Evolutionary conservation across 345 rosid species (phyloP), one percentile per base, ranked within the genome.

Genomic region (Tarenaya hassleriana): DNA sequence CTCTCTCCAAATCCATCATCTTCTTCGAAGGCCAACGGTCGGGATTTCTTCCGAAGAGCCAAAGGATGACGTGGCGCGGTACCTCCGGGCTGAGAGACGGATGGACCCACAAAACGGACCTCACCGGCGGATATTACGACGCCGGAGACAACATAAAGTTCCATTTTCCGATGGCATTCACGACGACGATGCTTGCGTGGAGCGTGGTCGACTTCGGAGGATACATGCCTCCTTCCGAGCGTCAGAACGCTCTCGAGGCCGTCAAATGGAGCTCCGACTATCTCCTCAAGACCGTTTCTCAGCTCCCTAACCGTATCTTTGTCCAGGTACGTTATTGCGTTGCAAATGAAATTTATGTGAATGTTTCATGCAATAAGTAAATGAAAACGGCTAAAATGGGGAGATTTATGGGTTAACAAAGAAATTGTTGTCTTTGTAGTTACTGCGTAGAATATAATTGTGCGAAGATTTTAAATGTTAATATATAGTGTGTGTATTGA

Each of bases 11-110:
- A 62, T 75, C 94, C 14, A 88, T 88, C 55, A 79, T 91, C 32
- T 91, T 91, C 73, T 91, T 91, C 62, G 90, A 84, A 49, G 98
- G 98, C 45, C 98, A 91, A 43, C 77, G 98, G 33, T 91, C 98
- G 1, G 98, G 96, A 2, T 63, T 19, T 58, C 56, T 91, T 49
- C 95, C 98, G 0, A 66, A 20, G 7, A 75, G 84, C 56, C 98
- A 88, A 50, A 79, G 86, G 18, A 13, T 83, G 29, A 4, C 31
- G 0, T 91, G 98, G 96, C 82, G 96, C 0, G 65, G 75, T 16
- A 56, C 75, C 67, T 91, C 95, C 0, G 96, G 77, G 14, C 75
- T 91, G 17, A 54, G 74, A 48, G 98, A 91, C 48, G 98, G 98
- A 0, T 66, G 70, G 67, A 67, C 65, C 16, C 79, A 80, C 38